Evolutionary conservation across 306 rosid genomes (phyloP), one percentile per base, ranked within the genome.

Genomic region (Rosa lucieae): DNA sequence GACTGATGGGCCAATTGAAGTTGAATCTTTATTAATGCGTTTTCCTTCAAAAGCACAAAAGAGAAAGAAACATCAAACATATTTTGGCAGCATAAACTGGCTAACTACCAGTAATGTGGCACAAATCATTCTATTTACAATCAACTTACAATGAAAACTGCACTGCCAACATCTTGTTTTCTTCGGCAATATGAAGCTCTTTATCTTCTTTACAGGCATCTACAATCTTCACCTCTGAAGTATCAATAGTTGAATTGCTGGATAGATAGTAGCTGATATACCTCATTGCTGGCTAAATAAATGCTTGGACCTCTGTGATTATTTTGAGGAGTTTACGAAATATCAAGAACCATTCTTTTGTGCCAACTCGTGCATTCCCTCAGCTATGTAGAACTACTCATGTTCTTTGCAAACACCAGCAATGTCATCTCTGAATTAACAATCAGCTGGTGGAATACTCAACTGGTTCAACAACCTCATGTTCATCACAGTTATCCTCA

Each of bases 401-500:
- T 72, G 49, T 37, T 43, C 52, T 55, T 73, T 21, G 21, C 56
- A 15, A 21, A 39, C 67, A 74, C 42, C 10, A 26, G 5, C 44
- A 43, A 17, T 59, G 52, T 59, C 70, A 71, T 68, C 81, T 63
- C 42, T 21, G 18, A 69, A 68, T 59, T 62, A 56, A 71, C 76
- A 83, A 86, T 15, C 74, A 46, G 75, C 32, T 79, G 51, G 46
- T 3, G 69, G 69, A 67, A n/a, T 29, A 74, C 73, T 68, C 13
- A 43, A 78, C 55, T 74, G 58, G 70, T 55, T 82, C 75, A 70
- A 69, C 72, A 63, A 26, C 43, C 70, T 80, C 67, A 67, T 86
- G 56, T 53, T 76, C 77, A 32, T 78, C 80, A 79, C 70, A 39
- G 79, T 81, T 70, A 77, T 87, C 87, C 75, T 74, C 81, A 8